phyloP scores from a whole-genome alignment of 2,329 filamentous ascomycete species.

The Ceratocystis alfenasii region DNA sequence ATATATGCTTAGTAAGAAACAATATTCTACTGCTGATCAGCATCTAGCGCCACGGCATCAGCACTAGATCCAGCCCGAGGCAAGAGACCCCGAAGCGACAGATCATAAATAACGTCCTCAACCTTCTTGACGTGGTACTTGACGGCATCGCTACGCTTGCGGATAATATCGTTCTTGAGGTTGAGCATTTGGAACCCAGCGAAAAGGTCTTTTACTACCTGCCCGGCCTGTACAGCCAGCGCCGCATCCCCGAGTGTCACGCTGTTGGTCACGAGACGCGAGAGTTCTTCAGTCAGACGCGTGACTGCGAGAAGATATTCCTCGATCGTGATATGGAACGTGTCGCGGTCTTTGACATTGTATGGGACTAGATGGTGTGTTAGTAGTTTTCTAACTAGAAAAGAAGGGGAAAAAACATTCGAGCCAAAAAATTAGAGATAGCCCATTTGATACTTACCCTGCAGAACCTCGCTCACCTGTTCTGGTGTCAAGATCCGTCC shows the following conservation, averaged over 20 bases:
- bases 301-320: constrained; percentile 89
- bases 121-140: constrained; percentile 98
- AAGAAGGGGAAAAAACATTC: neutral
- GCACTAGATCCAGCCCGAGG: neutral
- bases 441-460: constrained; percentile 39
- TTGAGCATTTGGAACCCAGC: constrained; percentile 96
- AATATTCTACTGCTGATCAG: neutral
- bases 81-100: constrained; percentile 52
- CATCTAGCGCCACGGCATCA: neutral
- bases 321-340: constrained; percentile 92
- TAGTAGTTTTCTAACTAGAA: neutral
- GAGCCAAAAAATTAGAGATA: no score
- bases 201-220: constrained; percentile 89
- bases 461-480: constrained; percentile 66
- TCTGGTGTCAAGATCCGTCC: constrained; percentile 74
- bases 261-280: constrained; percentile 82
- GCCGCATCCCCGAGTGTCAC: constrained; percentile 84
- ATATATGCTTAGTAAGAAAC: neutral
- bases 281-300: constrained; percentile 76
- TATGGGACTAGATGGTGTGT: constrained; percentile 55
- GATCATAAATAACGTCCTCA: constrained; percentile 94
- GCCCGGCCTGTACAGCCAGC: constrained; percentile 74
- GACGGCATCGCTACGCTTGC: constrained; percentile 79
- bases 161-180: constrained; percentile 85
- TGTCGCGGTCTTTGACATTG: constrained; percentile 78